Evolutionary conservation across 352 stramenopile species (phyloP).

Genomic region (Pythium rishiriense): DNA sequence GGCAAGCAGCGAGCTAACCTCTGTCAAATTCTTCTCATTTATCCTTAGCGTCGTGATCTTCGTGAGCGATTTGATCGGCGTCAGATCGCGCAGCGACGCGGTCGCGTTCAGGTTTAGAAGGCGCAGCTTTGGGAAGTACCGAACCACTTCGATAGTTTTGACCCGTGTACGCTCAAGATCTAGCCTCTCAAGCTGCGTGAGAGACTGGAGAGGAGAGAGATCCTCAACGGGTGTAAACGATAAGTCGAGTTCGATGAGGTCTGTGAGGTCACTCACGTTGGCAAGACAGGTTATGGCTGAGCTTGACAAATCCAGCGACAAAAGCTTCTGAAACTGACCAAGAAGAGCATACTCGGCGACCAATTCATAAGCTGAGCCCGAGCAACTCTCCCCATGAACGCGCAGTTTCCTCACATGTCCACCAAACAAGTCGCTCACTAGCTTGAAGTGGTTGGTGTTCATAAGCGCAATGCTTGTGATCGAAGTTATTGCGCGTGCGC

Average conservation of each 20-base stretch:
- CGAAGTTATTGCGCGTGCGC: too few species aligned
- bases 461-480: not conserved
- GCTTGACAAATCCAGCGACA: not conserved
- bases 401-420: not conserved
- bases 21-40: too few species aligned
- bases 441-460: not conserved
- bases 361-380: not conserved
- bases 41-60: not conserved
- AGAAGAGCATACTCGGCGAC: too few species aligned
- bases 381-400: not conserved
- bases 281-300: not conserved
- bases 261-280: not conserved
- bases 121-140: not conserved
- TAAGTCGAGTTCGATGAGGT: not conserved
- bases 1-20: not conserved
- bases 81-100: not conserved
- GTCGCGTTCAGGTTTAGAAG: not conserved
- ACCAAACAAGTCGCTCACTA: not conserved
- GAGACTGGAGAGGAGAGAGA: not conserved
- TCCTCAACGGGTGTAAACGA: not conserved
- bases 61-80: not conserved
- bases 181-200: not conserved
- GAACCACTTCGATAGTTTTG: not conserved
- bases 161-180: not conserved
- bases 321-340: too few species aligned